Base-by-base conservation (phyloP, 805 yeast genomes). In the Tetrapisispora iriomotensis region DNA sequence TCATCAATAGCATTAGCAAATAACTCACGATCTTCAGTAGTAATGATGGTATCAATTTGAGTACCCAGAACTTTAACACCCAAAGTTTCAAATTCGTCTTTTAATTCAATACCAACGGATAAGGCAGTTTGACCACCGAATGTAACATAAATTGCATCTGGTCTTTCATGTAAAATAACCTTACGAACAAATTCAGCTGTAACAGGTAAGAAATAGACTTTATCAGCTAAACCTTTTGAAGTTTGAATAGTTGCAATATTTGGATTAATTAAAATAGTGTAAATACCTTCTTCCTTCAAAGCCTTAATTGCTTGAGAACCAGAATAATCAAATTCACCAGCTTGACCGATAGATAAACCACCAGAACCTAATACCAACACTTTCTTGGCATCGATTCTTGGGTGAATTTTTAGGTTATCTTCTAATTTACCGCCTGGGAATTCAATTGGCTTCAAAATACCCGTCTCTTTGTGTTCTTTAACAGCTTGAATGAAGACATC, bases 231-330 rank as follows among this genome's bases (percentile, higher is more conserved):
- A 60, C 96, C 97, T 68, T 88, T 82, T 26, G 97, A 90, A 17
- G 98, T 92, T 70, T 92, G 98, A 54, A 88, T 92, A 25, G 98
- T 92, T 39, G 98, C 98, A 61, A 92, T 92, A 65, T 92, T 92
- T 42, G 98, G 98, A 66, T 92, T 92, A 60, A 92, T 88, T 58
- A 92, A 74, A 50, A 92, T 81, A 41, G 97, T 88, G 72, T 90
- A 86, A 48, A 90, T 92, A 45, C 96, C 96, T 67, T 88, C 97
- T 70, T 92, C 96, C 65, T 86, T 90, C 67, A 92, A 73, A 34
- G 98, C 98, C 67, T 92, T 92, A 67, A 92, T 92, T 43, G 98
- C 98, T 68, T 92, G 98, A 40, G 96, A 86, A 58, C 98, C 98
- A 34, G 96, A 87, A 68, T 92, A 92, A 64, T 92, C 98, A 58